These are phyloP conservation scores for Solanum aculeatissimum DNA, from an alignment of 305 asterid species.

Conservation along the genomic window DNA sequence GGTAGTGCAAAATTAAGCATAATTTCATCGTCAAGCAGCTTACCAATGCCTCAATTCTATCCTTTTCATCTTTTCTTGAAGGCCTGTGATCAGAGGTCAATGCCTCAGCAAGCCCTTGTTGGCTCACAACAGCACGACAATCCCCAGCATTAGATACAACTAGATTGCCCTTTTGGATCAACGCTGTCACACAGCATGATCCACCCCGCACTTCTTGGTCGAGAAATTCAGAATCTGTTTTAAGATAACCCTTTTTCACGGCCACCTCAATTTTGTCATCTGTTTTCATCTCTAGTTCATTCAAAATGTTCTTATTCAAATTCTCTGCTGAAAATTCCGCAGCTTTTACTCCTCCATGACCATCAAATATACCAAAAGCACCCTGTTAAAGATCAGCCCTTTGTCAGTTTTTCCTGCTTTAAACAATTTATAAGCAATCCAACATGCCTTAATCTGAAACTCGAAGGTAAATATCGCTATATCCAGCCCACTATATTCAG, in stretches of 20 bases:
- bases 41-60: constrained; percentile 55
- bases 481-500: neutral
- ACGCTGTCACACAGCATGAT: constrained; percentile 73
- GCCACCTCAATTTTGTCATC: constrained; percentile 31
- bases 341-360: constrained; percentile 90
- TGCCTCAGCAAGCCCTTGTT: constrained; percentile 55
- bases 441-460: neutral
- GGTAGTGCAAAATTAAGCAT: neutral
- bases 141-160: constrained; percentile 84
- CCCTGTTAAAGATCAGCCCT: constrained; percentile 24
- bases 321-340: constrained; percentile 72
- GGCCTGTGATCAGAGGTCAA: constrained; percentile 83
- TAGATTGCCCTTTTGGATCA: constrained; percentile 41
- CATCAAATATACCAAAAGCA: constrained; percentile 75
- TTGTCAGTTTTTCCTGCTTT: neutral
- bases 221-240: constrained; percentile 58
- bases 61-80: constrained; percentile 56
- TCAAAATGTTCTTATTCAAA: constrained; percentile 42
- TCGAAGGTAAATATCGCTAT: neutral
- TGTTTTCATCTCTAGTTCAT: constrained; percentile 28
- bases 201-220: constrained; percentile 53
- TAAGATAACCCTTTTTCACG: constrained; percentile 52
- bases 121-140: constrained; percentile 70
- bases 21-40: constrained; percentile 5
- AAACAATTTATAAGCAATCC: neutral